Conservation (phyloP, 192 early-diverging fungal species). For the Glomus cerebriforme region DNA sequence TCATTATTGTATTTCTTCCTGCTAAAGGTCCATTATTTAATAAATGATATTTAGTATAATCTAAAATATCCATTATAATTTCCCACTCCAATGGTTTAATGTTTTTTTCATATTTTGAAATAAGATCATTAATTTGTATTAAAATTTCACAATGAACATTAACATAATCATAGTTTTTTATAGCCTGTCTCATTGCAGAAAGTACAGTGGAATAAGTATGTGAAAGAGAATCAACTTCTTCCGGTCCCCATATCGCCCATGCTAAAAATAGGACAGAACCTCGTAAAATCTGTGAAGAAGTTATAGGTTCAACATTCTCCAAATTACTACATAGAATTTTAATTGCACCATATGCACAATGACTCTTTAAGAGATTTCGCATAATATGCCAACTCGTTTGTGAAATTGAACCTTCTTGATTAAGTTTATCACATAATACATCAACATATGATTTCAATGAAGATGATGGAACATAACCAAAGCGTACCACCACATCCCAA, state of each 20-base stretch:
- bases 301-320: slow-evolving; percentile 31
- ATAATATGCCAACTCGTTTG: slow-evolving; percentile 59
- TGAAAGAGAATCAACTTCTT: slow-evolving; percentile 42
- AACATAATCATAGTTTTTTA: slow-evolving; percentile 10
- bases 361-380: slow-evolving; percentile 62
- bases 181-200: slow-evolving; percentile 39
- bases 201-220: slow-evolving; percentile 43
- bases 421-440: slow-evolving; percentile 51
- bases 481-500: slow-evolving; percentile 58
- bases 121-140: slow-evolving; percentile 9
- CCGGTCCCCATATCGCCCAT: slow-evolving; percentile 57
- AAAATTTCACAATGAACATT: slow-evolving; percentile 18
- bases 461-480: slow-evolving; percentile 52
- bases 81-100: slow-evolving; percentile 52
- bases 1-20: background rate
- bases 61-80: slow-evolving; percentile 51
- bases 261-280: slow-evolving; percentile 62
- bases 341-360: slow-evolving; percentile 61
- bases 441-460: slow-evolving; percentile 51
- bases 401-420: slow-evolving; percentile 36
- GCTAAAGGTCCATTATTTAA: background rate
- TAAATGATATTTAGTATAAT: slow-evolving; percentile 21
- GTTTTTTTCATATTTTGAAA: slow-evolving; percentile 20
- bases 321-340: slow-evolving; percentile 58
- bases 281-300: slow-evolving; percentile 37